phyloP scores from a whole-genome alignment of 768 basidiomycete genomes.

The Gautieria morchelliformis region DNA sequence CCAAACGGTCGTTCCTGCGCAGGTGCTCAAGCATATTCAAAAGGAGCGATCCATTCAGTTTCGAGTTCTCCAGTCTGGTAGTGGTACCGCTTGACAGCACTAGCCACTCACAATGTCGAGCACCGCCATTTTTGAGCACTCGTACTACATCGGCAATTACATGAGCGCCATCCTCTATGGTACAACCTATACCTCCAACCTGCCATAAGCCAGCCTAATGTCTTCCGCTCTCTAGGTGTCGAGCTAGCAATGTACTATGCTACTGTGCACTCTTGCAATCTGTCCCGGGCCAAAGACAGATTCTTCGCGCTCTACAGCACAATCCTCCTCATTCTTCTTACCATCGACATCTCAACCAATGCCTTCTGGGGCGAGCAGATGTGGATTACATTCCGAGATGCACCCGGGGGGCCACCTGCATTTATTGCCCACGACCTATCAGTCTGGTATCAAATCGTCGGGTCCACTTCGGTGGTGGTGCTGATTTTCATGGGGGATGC shows the following conservation, averaged over 20 bases:
- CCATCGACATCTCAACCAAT: conserved; percentile 21
- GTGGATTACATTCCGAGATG: conserved; percentile 25
- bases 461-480: conserved; percentile 19
- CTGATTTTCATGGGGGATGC: conserved; percentile 29
- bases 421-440: conserved; percentile 22
- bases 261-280: conserved; percentile 10
- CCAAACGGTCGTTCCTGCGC: too few species aligned
- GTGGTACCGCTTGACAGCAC: too few species aligned
- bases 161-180: conserved; percentile 20
- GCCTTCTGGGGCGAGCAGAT: conserved; percentile 24
- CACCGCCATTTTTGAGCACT: conserved; percentile 13
- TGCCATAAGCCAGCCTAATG: not conserved
- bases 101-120: not conserved
- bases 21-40: too few species aligned
- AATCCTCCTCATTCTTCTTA: conserved; percentile 22
- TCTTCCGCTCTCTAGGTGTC: conserved; percentile 13
- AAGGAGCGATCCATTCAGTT: too few species aligned
- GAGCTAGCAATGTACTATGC: conserved; percentile 18
- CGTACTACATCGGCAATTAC: conserved; percentile 20
- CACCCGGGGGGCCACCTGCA: conserved; percentile 26
- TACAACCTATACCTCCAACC: not conserved
- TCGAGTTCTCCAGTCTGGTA: too few species aligned
- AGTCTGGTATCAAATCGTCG: conserved; percentile 23
- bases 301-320: conserved; percentile 18
- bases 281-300: conserved; percentile 9